Evolutionary conservation across 306 rosid species (phyloP).

Genomic region (Trifolium fragiferum): DNA sequence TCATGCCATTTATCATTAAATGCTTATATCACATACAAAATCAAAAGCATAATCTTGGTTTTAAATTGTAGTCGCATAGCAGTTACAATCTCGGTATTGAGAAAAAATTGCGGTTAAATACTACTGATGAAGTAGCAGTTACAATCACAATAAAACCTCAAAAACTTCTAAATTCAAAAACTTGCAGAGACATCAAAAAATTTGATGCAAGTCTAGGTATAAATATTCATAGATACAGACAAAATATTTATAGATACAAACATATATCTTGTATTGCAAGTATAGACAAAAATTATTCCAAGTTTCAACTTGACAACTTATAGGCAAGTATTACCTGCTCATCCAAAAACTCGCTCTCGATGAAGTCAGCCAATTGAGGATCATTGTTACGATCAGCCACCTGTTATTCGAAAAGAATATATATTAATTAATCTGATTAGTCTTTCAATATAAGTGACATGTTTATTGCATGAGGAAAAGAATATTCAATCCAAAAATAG

Average conservation of each 20-base stretch:
- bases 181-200: neutral
- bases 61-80: neutral
- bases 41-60: too few relatives aligned
- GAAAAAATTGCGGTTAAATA: neutral
- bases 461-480: neutral
- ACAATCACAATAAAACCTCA: neutral
- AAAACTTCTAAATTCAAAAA: neutral
- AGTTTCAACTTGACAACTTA: neutral
- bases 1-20: neutral
- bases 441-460: neutral
- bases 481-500: neutral
- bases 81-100: neutral
- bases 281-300: neutral
- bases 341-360: conserved; percentile 52
- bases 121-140: neutral
- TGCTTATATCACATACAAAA: neutral
- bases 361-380: conserved; percentile 53
- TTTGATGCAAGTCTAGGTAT: neutral
- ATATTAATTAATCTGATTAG: neutral
- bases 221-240: neutral
- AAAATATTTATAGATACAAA: neutral
- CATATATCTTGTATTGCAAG: neutral
- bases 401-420: conserved; percentile 35
- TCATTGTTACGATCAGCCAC: conserved; percentile 53
- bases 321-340: conserved; percentile 51